phyloP scores from a whole-genome alignment of 1,284 basidiomycete species.

The Phlebopus sp. region DNA sequence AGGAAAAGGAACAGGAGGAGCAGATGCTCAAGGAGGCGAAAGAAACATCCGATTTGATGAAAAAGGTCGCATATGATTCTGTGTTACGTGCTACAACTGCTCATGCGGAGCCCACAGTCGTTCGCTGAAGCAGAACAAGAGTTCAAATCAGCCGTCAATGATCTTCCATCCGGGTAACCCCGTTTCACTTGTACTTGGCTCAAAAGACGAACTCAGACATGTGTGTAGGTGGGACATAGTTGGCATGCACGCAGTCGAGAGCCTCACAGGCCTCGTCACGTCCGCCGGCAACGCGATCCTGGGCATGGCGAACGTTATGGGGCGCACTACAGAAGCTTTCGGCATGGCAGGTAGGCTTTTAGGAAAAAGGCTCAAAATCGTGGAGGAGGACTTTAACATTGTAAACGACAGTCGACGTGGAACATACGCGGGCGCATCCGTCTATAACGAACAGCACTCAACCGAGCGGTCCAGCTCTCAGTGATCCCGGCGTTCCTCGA shows the following conservation, averaged over 20 bases:
- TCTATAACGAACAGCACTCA: neutral
- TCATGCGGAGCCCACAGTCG: neutral
- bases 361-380: too few species aligned
- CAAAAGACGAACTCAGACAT: neutral
- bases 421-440: neutral
- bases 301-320: neutral
- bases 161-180: neutral
- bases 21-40: neutral
- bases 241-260: neutral
- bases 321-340: neutral
- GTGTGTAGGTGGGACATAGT: neutral
- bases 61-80: neutral
- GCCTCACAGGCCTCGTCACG: neutral
- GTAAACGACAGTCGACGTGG: neutral
- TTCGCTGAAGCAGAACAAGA: neutral
- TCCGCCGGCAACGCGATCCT: neutral
- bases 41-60: neutral
- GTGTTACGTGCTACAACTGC: neutral
- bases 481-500: neutral
- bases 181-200: neutral
- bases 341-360: neutral
- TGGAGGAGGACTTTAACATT: neutral
- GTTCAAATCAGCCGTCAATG: neutral
- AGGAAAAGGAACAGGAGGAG: neutral
- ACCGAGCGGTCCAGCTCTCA: neutral